Conservation (phyloP, 2,329 filamentous ascomycete species). For the Fusarium sp. region DNA sequence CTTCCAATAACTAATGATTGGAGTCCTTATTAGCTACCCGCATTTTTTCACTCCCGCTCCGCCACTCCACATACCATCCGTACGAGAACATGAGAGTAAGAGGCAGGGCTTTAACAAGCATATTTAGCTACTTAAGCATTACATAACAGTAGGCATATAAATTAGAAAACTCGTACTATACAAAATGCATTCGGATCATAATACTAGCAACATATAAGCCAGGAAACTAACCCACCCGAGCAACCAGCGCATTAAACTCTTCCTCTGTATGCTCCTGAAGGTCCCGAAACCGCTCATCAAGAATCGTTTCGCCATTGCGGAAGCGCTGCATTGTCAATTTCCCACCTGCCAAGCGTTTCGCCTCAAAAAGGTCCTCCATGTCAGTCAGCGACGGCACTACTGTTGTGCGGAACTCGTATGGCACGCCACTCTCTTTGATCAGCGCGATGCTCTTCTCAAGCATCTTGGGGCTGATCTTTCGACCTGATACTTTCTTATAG, state of each 20-base stretch:
- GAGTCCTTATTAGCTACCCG: no score
- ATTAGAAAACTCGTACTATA: no score
- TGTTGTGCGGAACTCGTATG: conserved; percentile 42
- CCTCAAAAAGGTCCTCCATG: conserved; percentile 44
- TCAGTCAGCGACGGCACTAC: conserved; percentile 42
- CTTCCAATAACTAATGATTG: no score
- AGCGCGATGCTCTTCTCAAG: conserved; percentile 37
- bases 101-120: no score
- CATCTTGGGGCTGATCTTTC: conserved; percentile 33
- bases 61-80: no score
- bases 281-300: conserved; percentile 15
- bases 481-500: conserved; percentile 40
- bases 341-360: conserved; percentile 39
- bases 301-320: conserved; percentile 26
- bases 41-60: no score
- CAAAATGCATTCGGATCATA: neutral
- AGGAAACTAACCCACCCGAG: conserved; percentile 27
- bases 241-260: conserved; percentile 38
- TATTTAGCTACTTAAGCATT: no score
- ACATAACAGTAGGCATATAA: no score
- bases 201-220: neutral
- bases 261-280: conserved; percentile 39
- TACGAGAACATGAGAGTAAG: no score
- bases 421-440: conserved; percentile 39
- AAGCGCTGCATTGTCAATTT: conserved; percentile 45